Evolutionary conservation across 345 rosid genomes (phyloP).

Genomic region (Euphorbia tirucalli): DNA sequence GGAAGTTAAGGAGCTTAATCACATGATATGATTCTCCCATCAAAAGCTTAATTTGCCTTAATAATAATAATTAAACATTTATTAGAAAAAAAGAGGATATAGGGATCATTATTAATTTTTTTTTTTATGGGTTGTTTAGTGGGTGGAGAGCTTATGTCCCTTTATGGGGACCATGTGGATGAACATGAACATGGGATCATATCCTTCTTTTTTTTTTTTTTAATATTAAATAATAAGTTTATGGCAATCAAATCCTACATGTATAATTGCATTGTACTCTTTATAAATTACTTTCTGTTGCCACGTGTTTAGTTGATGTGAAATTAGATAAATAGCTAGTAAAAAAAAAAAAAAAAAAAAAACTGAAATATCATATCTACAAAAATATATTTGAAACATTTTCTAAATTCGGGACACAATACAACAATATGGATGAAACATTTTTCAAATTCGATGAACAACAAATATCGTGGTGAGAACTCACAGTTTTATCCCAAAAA

Average conservation of each 20-base stretch:
- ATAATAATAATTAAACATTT: neutral
- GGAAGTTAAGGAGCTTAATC: slow-evolving; percentile 3
- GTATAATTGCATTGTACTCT: slow-evolving; percentile 22
- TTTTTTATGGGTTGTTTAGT: slow-evolving; percentile 33
- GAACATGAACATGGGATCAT: slow-evolving; percentile 39
- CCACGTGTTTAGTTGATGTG: slow-evolving; percentile 21
- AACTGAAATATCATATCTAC: no score
- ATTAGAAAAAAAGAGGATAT: neutral
- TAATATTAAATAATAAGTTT: neutral
- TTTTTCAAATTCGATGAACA: no score
- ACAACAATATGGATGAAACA: no score
- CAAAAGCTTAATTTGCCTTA: slow-evolving; percentile 1
- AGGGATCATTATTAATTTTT: slow-evolving; percentile 29
- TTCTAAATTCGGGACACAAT: no score
- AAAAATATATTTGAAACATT: no score
- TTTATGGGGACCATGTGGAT: slow-evolving; percentile 51
- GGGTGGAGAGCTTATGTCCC: slow-evolving; percentile 40
- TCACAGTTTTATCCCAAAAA: no score
- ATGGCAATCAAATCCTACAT: neutral
- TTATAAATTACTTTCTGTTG: slow-evolving; percentile 9
- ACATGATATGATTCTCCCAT: slow-evolving; percentile 21
- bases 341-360: no score
- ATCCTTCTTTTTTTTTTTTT: slow-evolving; percentile 8
- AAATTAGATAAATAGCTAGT: no score
- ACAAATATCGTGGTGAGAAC: no score